Percentiles rank a stretch among this genome's conserved stretches.
Evolutionary conservation across 495 filamentous ascomycete species (phyloP).

Genomic region (Physcia stellaris): DNA sequence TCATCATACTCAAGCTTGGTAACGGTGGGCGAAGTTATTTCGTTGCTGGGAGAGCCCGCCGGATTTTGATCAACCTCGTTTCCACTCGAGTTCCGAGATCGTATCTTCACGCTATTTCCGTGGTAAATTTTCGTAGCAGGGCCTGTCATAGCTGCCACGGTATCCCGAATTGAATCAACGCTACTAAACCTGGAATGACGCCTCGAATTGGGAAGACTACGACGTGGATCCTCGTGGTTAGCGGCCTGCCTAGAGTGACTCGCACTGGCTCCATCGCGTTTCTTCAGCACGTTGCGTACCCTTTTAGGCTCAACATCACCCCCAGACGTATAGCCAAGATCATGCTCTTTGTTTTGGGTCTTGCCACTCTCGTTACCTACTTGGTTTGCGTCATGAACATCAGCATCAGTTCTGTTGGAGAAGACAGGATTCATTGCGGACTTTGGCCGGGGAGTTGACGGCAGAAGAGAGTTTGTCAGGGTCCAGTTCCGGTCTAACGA

Average conservation of each 20-base stretch:
- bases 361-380: conserved; percentile 14
- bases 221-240: conserved; percentile 56
- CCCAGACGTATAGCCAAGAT: conserved; percentile 89
- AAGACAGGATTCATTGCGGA: conserved; percentile 16
- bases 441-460: conserved; percentile 7
- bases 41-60: conserved; percentile 28
- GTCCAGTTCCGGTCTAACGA: conserved; percentile 91
- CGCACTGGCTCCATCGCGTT: conserved; percentile 47
- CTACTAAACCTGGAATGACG: conserved; percentile 72
- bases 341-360: conserved; percentile 40
- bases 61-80: conserved; percentile 21
- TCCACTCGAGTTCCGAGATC: conserved; percentile 31
- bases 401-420: conserved; percentile 24
- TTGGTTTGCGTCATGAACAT: conserved; percentile 10
- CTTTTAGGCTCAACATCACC: conserved; percentile 63
- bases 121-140: conserved; percentile 48
- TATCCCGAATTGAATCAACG: conserved; percentile 42
- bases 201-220: conserved; percentile 38
- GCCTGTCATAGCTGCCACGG: conserved; percentile 22
- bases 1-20: conserved; percentile 49
- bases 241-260: conserved; percentile 52
- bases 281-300: conserved; percentile 64
- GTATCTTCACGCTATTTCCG: conserved; percentile 31
- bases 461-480: conserved; percentile 38
- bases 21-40: conserved; percentile 33